A percentile compares a stretch with the other conserved stretches of the same genome.
These are phyloP conservation scores for Fusarium chlamydosporum DNA, from an alignment of 2,329 filamentous ascomycete genomes.

Conservation along the genomic window DNA sequence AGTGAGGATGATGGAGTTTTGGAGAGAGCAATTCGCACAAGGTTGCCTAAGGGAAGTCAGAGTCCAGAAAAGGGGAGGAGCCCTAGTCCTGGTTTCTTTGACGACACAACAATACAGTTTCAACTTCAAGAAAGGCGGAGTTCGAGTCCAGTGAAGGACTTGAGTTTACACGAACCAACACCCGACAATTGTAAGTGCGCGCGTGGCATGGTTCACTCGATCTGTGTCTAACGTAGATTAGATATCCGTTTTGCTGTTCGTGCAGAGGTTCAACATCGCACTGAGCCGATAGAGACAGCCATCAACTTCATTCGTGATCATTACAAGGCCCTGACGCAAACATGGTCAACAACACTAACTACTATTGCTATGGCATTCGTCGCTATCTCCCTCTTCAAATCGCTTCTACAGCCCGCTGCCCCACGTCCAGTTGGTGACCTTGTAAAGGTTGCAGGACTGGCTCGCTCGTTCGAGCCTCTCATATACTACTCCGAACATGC, in stretches of 20 bases:
- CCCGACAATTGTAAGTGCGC: constrained; percentile 67
- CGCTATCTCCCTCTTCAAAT: constrained; percentile 74
- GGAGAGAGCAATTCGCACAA: constrained; percentile 67
- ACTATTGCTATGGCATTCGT: constrained; percentile 74
- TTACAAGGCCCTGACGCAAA: constrained; percentile 73
- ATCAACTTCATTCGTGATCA: constrained; percentile 74
- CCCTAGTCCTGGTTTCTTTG: constrained; percentile 62
- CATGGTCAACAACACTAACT: constrained; percentile 76
- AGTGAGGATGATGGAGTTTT: constrained; percentile 61
- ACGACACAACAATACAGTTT: constrained; percentile 58
- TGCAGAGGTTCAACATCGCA: constrained; percentile 89
- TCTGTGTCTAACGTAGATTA: constrained; percentile 55
- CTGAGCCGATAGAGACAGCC: constrained; percentile 83
- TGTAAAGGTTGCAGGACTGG: constrained; percentile 90
- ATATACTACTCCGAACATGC: constrained; percentile 96
- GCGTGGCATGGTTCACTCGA: not conserved
- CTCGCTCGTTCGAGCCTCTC: constrained; percentile 91
- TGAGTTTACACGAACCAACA: constrained; percentile 46
- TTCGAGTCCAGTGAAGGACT: constrained; percentile 48
- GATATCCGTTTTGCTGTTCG: constrained; percentile 90
- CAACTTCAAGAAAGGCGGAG: constrained; percentile 49
- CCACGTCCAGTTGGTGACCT: constrained; percentile 71
- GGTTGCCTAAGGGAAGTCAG: constrained; percentile 68
- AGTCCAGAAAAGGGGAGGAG: constrained; percentile 67
- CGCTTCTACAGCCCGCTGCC: constrained; percentile 76